These are phyloP conservation scores for Irineochytrium annulatum DNA, from an alignment of 192 early-diverging fungal species.

Conservation along the genomic window DNA sequence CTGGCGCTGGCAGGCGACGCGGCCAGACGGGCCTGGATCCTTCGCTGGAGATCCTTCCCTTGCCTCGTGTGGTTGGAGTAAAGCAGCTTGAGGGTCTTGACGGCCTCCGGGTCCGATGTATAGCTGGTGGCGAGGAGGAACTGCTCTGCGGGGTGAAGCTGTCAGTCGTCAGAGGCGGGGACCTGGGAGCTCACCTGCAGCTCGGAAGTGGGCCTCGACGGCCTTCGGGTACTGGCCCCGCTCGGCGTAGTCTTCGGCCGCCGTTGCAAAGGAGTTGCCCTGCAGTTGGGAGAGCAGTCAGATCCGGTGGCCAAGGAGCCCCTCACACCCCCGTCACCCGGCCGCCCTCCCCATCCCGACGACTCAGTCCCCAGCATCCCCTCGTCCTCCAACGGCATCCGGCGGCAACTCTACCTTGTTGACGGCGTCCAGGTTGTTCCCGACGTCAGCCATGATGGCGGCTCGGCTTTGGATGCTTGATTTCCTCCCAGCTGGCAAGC, in stretches of 20 bases:
- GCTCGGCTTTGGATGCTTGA: no score
- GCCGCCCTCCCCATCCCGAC: no score
- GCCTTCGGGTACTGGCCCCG: slow-evolving; percentile 55
- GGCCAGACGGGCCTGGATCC: slow-evolving; percentile 30
- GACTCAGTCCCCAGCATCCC: no score
- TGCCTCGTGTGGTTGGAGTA: slow-evolving; percentile 62
- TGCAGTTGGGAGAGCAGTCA: no score
- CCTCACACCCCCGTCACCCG: no score
- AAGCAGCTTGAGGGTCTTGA: slow-evolving; percentile 62
- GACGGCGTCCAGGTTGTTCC: no score
- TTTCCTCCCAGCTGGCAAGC: no score
- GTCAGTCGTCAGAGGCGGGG: neutral
- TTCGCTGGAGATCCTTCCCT: slow-evolving; percentile 60
- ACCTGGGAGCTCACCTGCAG: slow-evolving; percentile 50
- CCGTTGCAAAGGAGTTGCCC: slow-evolving; percentile 63
- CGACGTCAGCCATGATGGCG: no score
- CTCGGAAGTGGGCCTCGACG: slow-evolving; percentile 58
- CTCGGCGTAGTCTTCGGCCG: slow-evolving; percentile 61
- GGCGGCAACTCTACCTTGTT: no score
- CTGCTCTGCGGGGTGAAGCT: slow-evolving; percentile 33
- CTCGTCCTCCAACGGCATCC: no score
- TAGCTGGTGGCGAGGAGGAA: slow-evolving; percentile 53
- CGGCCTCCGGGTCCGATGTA: slow-evolving; percentile 59
- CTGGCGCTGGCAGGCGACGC: no score
- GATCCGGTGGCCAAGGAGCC: no score